Base-by-base conservation (phyloP, 495 filamentous ascomycete species). In the Xylaria grammica region DNA sequence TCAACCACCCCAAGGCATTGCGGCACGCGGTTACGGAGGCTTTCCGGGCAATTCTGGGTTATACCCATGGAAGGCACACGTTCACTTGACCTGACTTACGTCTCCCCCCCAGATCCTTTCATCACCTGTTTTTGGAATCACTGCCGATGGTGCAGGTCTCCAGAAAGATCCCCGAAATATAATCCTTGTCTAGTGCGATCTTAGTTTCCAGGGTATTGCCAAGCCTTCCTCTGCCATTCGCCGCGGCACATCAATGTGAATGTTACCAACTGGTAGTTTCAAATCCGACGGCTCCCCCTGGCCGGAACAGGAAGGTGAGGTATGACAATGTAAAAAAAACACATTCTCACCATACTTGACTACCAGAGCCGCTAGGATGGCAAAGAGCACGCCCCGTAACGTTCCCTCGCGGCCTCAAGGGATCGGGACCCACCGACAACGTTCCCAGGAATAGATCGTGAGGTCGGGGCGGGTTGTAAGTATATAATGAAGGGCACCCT, bases 131-230 rank as follows among this genome's bases (percentile, higher is more conserved):
- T 60, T 59, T 46, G 56, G 56, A 46, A 50, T 51, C 20, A 60
- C 45, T 51, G 30, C 44, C 45, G 44, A 38, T 40, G 30, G 32
- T 29, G 40, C 44, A 60, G 17, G 30, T 60, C 8, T 51, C 45
- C 44, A 24, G 45, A 17, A 5, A 60, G 45, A 62, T 52, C 59
- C 48, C 48, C 56, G 1, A 59, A 36, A 46, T 42, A 36, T n/a
- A 11, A 59, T 19, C 56, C 46, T 52, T 51, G 59, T 52, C 59
- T 62, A 62, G 59, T 10, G 59, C 48, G 48, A 62, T 62, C 59
- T 62, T 44, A 40, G 17, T 15, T 30, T n/a, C 17, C 36, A 62
- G 34, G 48, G 59, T 30, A 52, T 17, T 11, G 46, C 59, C 59
- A 51, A 49, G 58, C 22, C 30, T 27, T 15, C 17, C 58, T 53